These are phyloP conservation scores for Aspergillus intermedius DNA, from an alignment of 2,329 filamentous ascomycete species.

Conservation along the genomic window DNA sequence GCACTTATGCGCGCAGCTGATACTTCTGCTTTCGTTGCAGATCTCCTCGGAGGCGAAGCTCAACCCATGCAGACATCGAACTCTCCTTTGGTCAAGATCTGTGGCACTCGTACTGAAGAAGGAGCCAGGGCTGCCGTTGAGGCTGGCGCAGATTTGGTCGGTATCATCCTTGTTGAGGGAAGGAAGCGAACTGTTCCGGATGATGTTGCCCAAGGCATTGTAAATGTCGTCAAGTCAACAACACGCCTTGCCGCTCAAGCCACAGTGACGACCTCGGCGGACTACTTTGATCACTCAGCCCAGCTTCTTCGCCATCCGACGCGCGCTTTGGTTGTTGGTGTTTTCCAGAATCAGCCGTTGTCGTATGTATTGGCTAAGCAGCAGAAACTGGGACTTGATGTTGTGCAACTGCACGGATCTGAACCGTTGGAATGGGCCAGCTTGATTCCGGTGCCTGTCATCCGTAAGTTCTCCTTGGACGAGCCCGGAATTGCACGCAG, in stretches of 20 bases:
- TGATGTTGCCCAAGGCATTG: slow-evolving; percentile 74
- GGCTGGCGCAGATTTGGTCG: slow-evolving; percentile 83
- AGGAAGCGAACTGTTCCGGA: slow-evolving; percentile 72
- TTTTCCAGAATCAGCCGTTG: slow-evolving; percentile 87
- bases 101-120: slow-evolving; percentile 77
- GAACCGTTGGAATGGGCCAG: slow-evolving; percentile 89
- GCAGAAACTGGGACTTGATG: slow-evolving; percentile 67
- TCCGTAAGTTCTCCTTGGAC: slow-evolving; percentile 74
- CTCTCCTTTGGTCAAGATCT: slow-evolving; percentile 79
- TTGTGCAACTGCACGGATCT: slow-evolving; percentile 86
- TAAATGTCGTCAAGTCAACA: slow-evolving; percentile 61
- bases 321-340: slow-evolving; percentile 77
- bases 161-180: slow-evolving; percentile 82
- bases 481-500: slow-evolving; percentile 65
- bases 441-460: slow-evolving; percentile 85
- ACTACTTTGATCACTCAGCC: slow-evolving; percentile 63
- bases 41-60: slow-evolving; percentile 61
- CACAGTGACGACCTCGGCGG: slow-evolving; percentile 33
- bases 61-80: slow-evolving; percentile 14
- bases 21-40: slow-evolving; percentile 72
- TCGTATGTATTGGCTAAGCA: slow-evolving; percentile 75
- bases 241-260: slow-evolving; percentile 20
- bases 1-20: slow-evolving; percentile 89
- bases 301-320: slow-evolving; percentile 44
- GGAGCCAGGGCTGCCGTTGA: slow-evolving; percentile 74